phyloP scores from a whole-genome alignment of 768 basidiomycete species.

The Cystoderma amianthinum region DNA sequence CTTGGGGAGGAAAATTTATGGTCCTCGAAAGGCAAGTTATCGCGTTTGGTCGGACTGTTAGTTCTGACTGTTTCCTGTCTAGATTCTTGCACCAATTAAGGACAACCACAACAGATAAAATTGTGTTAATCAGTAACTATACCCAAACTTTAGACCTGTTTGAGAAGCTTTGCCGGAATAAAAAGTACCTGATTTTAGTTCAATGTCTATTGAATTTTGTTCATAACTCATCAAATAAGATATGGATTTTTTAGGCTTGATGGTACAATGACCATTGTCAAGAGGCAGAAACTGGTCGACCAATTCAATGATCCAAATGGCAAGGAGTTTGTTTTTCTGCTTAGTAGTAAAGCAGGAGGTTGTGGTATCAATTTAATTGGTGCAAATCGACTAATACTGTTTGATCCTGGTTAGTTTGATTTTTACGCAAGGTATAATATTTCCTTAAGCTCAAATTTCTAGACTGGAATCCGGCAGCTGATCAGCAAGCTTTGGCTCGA shows the following conservation, averaged over 20 bases:
- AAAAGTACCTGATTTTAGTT: constrained; percentile 48
- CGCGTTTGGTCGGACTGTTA: not conserved
- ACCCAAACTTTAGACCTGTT: constrained; percentile 94
- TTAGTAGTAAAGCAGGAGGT: constrained; percentile 94
- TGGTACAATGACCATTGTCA: constrained; percentile 87
- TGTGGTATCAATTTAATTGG: constrained; percentile 97
- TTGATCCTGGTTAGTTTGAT: constrained; percentile 71
- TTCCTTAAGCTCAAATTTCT: constrained; percentile 1
- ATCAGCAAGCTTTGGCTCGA: constrained; percentile 96
- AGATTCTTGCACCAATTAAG: constrained; percentile 84
- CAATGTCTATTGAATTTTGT: not conserved
- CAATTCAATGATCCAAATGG: constrained; percentile 92
- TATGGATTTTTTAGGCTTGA: constrained; percentile 92
- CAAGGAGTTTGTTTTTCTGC: constrained; percentile 89
- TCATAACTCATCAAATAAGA: constrained; percentile 35
- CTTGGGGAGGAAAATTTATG: constrained; percentile 88
- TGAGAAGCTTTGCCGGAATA: constrained; percentile 79
- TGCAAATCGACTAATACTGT: constrained; percentile 90
- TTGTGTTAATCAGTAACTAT: constrained; percentile 94
- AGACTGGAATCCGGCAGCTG: constrained; percentile 99
- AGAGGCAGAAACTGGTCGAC: constrained; percentile 93
- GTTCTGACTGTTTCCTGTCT: not conserved
- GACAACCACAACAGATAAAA: constrained; percentile 85
- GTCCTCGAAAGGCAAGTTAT: constrained; percentile 80
- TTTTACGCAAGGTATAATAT: not conserved